Evolutionary conservation across 306 rosid species (phyloP).

Genomic region (Quercus alba): DNA sequence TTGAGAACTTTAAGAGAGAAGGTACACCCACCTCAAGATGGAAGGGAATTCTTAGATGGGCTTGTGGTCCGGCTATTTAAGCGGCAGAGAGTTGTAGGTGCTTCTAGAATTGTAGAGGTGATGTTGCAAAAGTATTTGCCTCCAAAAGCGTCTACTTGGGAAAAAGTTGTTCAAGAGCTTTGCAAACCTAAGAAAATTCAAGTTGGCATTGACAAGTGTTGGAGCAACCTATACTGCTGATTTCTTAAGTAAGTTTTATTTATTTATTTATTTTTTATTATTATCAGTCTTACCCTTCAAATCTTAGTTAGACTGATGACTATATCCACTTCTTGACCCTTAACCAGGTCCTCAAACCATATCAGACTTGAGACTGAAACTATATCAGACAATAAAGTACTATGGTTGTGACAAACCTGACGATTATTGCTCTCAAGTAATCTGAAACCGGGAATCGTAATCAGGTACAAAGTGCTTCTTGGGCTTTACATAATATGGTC

Average conservation of each 20-base stretch:
- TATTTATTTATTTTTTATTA: neutral
- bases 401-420: no score
- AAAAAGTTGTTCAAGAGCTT: slow-evolving; percentile 51
- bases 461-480: no score
- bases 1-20: slow-evolving; percentile 66
- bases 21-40: slow-evolving; percentile 76
- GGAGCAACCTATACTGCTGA: slow-evolving; percentile 55
- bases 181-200: slow-evolving; percentile 57
- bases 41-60: slow-evolving; percentile 80
- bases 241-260: slow-evolving; percentile 15
- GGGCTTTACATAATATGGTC: no score
- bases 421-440: no score
- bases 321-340: neutral
- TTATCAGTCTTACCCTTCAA: neutral
- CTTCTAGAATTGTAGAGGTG: slow-evolving; percentile 58
- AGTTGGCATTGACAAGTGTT: slow-evolving; percentile 53
- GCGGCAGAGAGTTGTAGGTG: slow-evolving; percentile 54
- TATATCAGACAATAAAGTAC: neutral
- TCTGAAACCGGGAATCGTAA: no score
- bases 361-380: neutral
- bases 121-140: slow-evolving; percentile 68
- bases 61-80: slow-evolving; percentile 68
- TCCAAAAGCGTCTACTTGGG: slow-evolving; percentile 80
- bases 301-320: neutral
- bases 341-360: neutral